phyloP scores from a whole-genome alignment of 345 rosid genomes.

The Murraya koenigii region DNA sequence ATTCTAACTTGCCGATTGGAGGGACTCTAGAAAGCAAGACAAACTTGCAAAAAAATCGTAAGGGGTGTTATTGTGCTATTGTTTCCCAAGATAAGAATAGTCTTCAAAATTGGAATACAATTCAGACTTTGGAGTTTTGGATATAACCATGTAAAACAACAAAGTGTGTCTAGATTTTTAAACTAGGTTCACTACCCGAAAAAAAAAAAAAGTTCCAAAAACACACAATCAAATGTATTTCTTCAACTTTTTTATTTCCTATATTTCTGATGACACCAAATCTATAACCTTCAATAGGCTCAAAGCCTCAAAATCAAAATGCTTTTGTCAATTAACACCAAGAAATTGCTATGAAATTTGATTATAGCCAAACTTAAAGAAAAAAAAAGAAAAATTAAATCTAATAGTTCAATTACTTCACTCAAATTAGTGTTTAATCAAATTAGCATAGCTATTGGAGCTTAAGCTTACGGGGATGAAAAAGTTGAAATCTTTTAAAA shows the following conservation, averaged over 20 bases:
- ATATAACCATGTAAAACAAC: neutral
- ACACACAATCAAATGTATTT: neutral
- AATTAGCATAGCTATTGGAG: no score
- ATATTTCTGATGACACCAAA: neutral
- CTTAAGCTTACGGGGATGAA: neutral
- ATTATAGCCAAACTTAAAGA: neutral
- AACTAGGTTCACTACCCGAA: neutral
- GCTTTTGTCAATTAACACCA: neutral
- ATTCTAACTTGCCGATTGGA: neutral
- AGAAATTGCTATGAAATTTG: neutral
- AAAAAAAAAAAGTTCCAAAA: neutral
- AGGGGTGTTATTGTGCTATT: neutral
- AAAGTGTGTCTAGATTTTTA: neutral
- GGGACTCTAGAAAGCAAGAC: neutral
- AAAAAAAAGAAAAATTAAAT: neutral
- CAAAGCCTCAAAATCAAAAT: neutral
- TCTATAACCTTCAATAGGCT: neutral
- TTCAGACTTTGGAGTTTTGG: neutral
- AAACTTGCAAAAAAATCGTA: neutral
- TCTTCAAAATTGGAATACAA: neutral
- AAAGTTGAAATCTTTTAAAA: neutral
- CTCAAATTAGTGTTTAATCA: no score
- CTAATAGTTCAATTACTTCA: neutral
- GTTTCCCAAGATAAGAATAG: neutral
- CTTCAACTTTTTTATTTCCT: neutral